Percentiles rank a stretch among this genome's conserved stretches.
Conservation (phyloP, 495 filamentous ascomycete species). For the Trichoderma reesei region DNA sequence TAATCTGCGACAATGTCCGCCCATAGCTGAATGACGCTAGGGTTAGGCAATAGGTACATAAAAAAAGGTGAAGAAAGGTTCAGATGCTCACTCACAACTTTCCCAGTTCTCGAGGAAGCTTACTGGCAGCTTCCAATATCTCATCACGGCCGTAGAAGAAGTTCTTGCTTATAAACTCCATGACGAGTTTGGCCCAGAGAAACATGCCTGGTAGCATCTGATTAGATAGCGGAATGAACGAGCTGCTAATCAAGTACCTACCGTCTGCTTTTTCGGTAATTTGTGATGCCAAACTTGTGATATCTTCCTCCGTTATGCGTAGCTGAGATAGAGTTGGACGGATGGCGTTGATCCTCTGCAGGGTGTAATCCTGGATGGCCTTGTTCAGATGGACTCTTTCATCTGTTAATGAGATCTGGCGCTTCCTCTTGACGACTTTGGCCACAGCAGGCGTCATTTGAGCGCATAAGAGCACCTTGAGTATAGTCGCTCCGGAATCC, state of each 20-base stretch:
- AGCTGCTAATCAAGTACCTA: too few species aligned
- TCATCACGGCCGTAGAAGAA: constrained; percentile 22
- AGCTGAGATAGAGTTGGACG: neutral
- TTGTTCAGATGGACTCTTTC: constrained; percentile 18
- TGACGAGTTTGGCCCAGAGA: constrained; percentile 23
- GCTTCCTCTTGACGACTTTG: constrained; percentile 14
- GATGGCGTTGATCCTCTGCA: neutral
- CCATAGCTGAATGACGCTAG: constrained; percentile 17
- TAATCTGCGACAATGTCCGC: constrained; percentile 17
- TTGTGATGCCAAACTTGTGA: neutral
- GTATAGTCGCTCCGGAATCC: constrained; percentile 8
- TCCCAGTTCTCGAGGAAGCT: constrained; percentile 17
- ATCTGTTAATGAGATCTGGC: constrained; percentile 18
- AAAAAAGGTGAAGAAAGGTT: constrained; percentile 15
- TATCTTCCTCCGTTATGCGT: neutral
- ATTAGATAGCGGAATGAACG: constrained; percentile 22
- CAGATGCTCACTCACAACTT: constrained; percentile 20
- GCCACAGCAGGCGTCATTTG: constrained; percentile 10
- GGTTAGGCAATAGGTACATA: constrained; percentile 16
- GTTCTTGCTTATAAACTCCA: constrained; percentile 23
- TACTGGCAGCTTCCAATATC: constrained; percentile 16
- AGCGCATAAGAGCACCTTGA: constrained; percentile 21
- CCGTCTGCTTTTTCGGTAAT: constrained; percentile 21
- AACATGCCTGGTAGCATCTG: constrained; percentile 23
- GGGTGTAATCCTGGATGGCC: constrained; percentile 16